Evolutionary conservation across 495 filamentous ascomycete genomes (phyloP).

Genomic region (Stereocaulon alpinum): DNA sequence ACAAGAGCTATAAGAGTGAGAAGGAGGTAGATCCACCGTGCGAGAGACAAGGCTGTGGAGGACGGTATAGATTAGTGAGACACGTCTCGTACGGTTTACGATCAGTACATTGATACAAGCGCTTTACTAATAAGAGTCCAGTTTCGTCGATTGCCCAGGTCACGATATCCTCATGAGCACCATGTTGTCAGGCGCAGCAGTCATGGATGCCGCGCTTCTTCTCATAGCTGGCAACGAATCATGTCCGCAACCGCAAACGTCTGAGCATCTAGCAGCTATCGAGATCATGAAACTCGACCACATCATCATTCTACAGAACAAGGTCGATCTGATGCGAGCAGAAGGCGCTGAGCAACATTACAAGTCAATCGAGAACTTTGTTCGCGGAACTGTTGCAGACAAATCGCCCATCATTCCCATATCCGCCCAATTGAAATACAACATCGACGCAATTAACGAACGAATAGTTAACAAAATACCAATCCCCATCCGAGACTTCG

Average conservation of each 20-base stretch:
- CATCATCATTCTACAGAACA: conserved; percentile 98
- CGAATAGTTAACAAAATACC: conserved; percentile 87
- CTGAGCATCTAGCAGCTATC: conserved; percentile 95
- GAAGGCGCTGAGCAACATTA: conserved; percentile 86
- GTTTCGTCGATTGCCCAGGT: conserved; percentile 96
- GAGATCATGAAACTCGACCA: conserved; percentile 99
- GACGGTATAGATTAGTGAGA: conserved; percentile 72
- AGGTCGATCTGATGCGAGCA: conserved; percentile 95
- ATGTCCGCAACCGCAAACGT: conserved; percentile 97
- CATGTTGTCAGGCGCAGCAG: conserved; percentile 97
- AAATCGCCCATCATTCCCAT: conserved; percentile 96
- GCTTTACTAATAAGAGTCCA: conserved; percentile 26
- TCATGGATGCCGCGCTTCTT: conserved; percentile 97
- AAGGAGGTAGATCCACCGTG: conserved; percentile 95
- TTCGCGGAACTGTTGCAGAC: conserved; percentile 91
- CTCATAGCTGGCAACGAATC: conserved; percentile 98
- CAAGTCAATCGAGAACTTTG: conserved; percentile 94
- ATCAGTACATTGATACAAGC: not conserved
- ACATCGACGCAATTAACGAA: conserved; percentile 97
- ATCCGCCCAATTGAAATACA: conserved; percentile 97
- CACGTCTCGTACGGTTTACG: conserved; percentile 69
- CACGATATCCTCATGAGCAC: conserved; percentile 99
- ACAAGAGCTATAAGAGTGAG: conserved; percentile 93
- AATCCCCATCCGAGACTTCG: conserved; percentile 80
- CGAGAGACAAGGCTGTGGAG: conserved; percentile 81